Evolutionary conservation across 192 early-diverging fungal genomes (phyloP).

Genomic region (Umbelopsis isabellina): DNA sequence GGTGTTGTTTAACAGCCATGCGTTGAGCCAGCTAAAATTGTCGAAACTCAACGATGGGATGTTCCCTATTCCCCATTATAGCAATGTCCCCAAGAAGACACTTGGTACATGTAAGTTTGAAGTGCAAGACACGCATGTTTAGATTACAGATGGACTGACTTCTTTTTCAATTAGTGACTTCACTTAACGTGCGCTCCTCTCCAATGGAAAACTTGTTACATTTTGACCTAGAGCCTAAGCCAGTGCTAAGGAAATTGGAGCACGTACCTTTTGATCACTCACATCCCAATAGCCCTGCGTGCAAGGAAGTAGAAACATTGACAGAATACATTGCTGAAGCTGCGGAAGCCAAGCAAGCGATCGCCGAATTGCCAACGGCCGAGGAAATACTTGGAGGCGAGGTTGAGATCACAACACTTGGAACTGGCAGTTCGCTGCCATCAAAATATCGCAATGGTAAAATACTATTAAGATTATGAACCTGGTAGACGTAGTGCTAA

Average conservation of each 20-base stretch:
- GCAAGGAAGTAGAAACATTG: slow-evolving; percentile 25
- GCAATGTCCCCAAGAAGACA: slow-evolving; percentile 43
- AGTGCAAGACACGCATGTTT: no score
- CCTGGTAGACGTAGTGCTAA: neutral
- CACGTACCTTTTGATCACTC: slow-evolving; percentile 32
- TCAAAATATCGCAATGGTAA: slow-evolving; percentile 90
- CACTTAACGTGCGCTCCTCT: neutral
- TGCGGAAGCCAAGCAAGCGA: slow-evolving; percentile 32
- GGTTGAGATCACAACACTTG: slow-evolving; percentile 69
- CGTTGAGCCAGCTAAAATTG: slow-evolving; percentile 66
- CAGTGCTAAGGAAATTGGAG: slow-evolving; percentile 51
- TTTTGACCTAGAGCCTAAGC: slow-evolving; percentile 67
- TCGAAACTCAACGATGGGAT: slow-evolving; percentile 62
- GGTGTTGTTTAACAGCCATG: slow-evolving; percentile 68
- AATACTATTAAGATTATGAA: neutral
- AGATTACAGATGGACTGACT: neutral
- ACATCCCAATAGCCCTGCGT: neutral
- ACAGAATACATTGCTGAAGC: slow-evolving; percentile 45
- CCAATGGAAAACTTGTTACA: slow-evolving; percentile 44
- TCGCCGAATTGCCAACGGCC: slow-evolving; percentile 23
- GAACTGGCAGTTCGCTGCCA: slow-evolving; percentile 90
- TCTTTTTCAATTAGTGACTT: neutral
- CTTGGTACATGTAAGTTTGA: slow-evolving; percentile 28
- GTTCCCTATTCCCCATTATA: slow-evolving; percentile 75
- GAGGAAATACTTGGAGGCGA: slow-evolving; percentile 45